Evolutionary conservation across 164 flowering plant species (phyloP).

Genomic region (Annona squamosa): DNA sequence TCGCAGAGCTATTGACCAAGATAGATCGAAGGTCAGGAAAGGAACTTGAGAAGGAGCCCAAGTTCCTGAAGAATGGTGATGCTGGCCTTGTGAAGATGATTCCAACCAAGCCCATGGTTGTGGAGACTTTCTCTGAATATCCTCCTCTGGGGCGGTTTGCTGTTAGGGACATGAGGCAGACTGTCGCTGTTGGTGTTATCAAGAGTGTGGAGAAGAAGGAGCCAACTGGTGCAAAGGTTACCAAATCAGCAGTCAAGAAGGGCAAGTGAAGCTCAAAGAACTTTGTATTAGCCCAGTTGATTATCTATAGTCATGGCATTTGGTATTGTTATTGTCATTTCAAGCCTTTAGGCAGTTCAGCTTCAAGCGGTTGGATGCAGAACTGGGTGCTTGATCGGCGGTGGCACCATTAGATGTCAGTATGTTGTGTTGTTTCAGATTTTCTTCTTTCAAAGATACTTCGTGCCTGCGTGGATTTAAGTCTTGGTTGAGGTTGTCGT

Average conservation of each 20-base stretch:
- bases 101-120: slow-evolving; percentile 76
- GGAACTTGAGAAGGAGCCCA: slow-evolving; percentile 59
- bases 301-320: background rate
- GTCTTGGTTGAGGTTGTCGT: background rate
- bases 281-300: background rate
- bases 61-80: slow-evolving; percentile 60
- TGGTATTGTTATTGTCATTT: background rate
- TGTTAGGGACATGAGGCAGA: slow-evolving; percentile 67
- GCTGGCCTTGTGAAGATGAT: slow-evolving; percentile 62
- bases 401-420: slow-evolving; percentile 4
- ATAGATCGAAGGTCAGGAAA: slow-evolving; percentile 52
- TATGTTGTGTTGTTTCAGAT: background rate
- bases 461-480: background rate
- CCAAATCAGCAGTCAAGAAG: slow-evolving; percentile 67
- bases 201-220: slow-evolving; percentile 69
- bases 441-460: background rate
- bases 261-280: slow-evolving; percentile 18
- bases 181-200: slow-evolving; percentile 65
- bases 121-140: slow-evolving; percentile 60
- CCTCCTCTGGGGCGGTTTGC: slow-evolving; percentile 75
- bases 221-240: slow-evolving; percentile 57
- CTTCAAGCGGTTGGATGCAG: background rate
- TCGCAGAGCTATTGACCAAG: slow-evolving; percentile 43
- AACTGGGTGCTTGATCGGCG: slow-evolving; percentile 16
- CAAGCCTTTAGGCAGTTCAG: background rate